Percentiles rank a stretch among this genome's conserved stretches.
Evolutionary conservation across 2,329 filamentous ascomycete species (phyloP).

Genomic region (Paecilomyces formosus): DNA sequence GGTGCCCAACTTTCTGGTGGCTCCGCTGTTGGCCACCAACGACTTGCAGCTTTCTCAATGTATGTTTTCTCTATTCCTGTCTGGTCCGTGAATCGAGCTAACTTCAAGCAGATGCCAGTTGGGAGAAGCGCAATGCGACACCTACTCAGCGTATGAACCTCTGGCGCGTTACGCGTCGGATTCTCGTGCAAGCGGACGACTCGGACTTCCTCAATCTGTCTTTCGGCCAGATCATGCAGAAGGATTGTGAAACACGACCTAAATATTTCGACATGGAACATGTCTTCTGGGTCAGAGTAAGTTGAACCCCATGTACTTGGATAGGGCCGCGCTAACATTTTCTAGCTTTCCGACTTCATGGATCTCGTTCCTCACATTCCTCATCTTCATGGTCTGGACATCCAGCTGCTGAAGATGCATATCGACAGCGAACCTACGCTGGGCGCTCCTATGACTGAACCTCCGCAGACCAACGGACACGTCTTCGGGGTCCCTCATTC

Average conservation of each 20-base stretch:
- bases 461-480: slow-evolving; percentile 24
- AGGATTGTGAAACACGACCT: slow-evolving; percentile 36
- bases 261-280: slow-evolving; percentile 45
- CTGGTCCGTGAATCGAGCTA: slow-evolving; percentile 2
- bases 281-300: slow-evolving; percentile 45
- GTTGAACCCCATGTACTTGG: slow-evolving; percentile 5
- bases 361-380: slow-evolving; percentile 42
- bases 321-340: not conserved
- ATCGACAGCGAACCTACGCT: slow-evolving; percentile 28
- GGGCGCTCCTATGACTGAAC: slow-evolving; percentile 7
- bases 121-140: slow-evolving; percentile 39
- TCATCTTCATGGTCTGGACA: slow-evolving; percentile 37
- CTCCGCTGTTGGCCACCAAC: slow-evolving; percentile 41
- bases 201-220: slow-evolving; percentile 27
- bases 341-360: slow-evolving; percentile 42
- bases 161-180: slow-evolving; percentile 41
- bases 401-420: slow-evolving; percentile 34
- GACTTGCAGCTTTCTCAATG: slow-evolving; percentile 43
- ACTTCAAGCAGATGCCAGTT: slow-evolving; percentile 29
- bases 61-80: slow-evolving; percentile 11
- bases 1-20: slow-evolving; percentile 44
- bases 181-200: slow-evolving; percentile 37
- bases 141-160: slow-evolving; percentile 36
- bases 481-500: slow-evolving; percentile 12
- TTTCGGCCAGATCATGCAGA: slow-evolving; percentile 30